Evolutionary conservation across 2,329 filamentous ascomycete genomes (phyloP), one percentile per base, ranked within the genome.

Genomic region (Colletotrichum melonis): DNA sequence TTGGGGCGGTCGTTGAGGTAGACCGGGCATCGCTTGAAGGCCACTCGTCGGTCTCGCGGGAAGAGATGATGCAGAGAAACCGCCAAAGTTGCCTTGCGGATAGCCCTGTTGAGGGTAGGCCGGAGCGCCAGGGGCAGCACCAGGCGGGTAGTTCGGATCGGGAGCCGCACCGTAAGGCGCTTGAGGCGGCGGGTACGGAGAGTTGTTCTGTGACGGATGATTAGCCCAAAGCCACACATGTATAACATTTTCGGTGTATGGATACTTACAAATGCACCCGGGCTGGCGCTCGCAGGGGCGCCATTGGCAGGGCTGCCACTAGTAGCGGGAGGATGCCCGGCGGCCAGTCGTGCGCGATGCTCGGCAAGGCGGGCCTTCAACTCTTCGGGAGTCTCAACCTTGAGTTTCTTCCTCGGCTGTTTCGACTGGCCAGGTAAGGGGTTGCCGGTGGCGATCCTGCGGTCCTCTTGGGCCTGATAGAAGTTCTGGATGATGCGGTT

Each of bases 401-500:
- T 91, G 77, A 92, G 84, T 84, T 92, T 93, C 84, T 93, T 93
- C 11, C 87, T 90, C 1, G 92, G 90, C 74, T 91, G 91, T 81
- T 94, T 92, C 49, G 85, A 82, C 72, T 88, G 86, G 2, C 93
- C 93, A 0, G 94, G 90, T 22, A 92, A 90, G 3, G 94, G 94
- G 79, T 98, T 98, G 46, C 95, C 96, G 1, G 95, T 97, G 9
- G 91, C 89, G 62, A 93, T 92, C 76, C 94, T 92, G 72, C 95
- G 90, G 78, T 97, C 94, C 72, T 93, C 93, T 83, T 97, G 94
- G 30, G 92, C 92, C 81, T 95, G 92, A 83, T 97, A 96, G 83
- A 93, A 98, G 82, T 93, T 92, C 78, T 94, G 90, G 75, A 95
- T 91, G 80, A 98, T 94, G 78, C 94, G 91, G 83, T 97, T 94